Evolutionary conservation across 495 filamentous ascomycete species (phyloP), one percentile per base, ranked within the genome.

Genomic region (Aspergillus sparsus): DNA sequence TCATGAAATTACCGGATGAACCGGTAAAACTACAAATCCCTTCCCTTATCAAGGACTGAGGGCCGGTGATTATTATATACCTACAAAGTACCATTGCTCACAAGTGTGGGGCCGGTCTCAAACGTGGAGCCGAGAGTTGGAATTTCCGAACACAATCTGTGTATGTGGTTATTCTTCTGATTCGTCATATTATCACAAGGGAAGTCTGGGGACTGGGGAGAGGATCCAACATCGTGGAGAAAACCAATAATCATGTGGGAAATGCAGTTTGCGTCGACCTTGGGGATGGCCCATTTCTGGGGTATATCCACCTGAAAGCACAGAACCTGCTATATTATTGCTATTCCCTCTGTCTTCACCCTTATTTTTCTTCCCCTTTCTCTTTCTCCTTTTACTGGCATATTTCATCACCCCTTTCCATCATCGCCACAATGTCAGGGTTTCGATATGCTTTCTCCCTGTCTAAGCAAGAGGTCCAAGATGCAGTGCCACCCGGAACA

Each of bases 361-460:
- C 39, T 15, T 36, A 6, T 53, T 36, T 15, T 31, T 21, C 18
- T 5, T 46, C 37, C 9, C 12, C 2, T n/a, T 41, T 6, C 16
- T 16, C 15, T n/a, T 32, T n/a, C 11, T 46, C 37, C 9, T 4
- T 3, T 33, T 41, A 3, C 16, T 16, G 9, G 7, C n/a, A 9
- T 1, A 47, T 21, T 1, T 18, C 16, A 13, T 8, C 16, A 32
- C 37, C 2, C 1, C 35, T 35, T 33, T 21, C 12, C 27, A 2
- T 32, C 6, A 44, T 2, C n/a, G 9, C 21, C 21, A 55, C 34
- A 8, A 61, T 61, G 59, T 55, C 52, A 15, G 59, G 52, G 7
- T 61, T 61, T 36, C 34, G 37, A 6, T 46, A 55, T 10, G 59
- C 59, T 21, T 61, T 61, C 47, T 61, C 59, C 13, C 36, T 61